Conservation (phyloP, 345 rosid genomes). For the Corchorus capsularis region DNA sequence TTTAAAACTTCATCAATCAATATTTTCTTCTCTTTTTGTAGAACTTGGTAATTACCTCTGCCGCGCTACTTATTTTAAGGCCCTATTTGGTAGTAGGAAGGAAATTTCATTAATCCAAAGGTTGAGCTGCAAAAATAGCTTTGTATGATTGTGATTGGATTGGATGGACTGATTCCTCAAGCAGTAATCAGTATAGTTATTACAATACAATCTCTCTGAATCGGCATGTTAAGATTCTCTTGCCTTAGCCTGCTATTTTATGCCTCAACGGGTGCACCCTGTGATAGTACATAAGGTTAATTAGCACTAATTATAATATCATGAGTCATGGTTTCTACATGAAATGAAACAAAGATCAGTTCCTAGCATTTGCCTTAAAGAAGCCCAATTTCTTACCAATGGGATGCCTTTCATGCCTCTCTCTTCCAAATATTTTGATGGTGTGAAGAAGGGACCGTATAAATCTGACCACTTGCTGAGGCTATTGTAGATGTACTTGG, state of each 20-base stretch:
- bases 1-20: no score
- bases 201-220: no score
- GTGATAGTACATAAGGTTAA: neutral
- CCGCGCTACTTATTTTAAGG: no score
- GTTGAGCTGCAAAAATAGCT: no score
- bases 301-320: neutral
- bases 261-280: slow-evolving; percentile 2
- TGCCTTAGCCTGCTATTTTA: neutral
- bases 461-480: slow-evolving; percentile 68
- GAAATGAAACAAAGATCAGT: neutral
- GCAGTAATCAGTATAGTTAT: slow-evolving; percentile 15
- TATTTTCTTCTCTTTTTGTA: no score
- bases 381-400: slow-evolving; percentile 48
- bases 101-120: no score
- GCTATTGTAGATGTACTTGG: slow-evolving; percentile 53
- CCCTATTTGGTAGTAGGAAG: no score
- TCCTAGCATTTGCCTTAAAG: neutral
- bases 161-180: slow-evolving; percentile 48
- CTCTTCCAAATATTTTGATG: slow-evolving; percentile 77
- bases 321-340: neutral
- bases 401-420: slow-evolving; percentile 65
- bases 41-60: no score
- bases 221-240: neutral
- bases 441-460: slow-evolving; percentile 70
- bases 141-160: slow-evolving; percentile 53